Percentiles rank a stretch among this genome's conserved stretches.
phyloP scores from a whole-genome alignment of 108 stramenopile species.

The Skeletonema potamos region DNA sequence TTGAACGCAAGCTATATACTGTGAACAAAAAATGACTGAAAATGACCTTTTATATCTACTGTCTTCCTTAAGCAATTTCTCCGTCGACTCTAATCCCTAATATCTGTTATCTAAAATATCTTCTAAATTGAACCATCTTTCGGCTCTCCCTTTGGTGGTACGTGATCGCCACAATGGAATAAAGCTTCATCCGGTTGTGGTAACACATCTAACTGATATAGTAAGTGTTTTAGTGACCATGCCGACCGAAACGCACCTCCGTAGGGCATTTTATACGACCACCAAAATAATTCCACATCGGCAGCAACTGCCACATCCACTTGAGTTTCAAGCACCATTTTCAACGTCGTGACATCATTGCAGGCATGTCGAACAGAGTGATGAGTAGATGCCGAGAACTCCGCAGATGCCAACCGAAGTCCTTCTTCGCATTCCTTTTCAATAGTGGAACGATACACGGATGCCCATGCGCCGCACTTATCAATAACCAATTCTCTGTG shows the following conservation, averaged over 20 bases:
- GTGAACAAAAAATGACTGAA: background rate
- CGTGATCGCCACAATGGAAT: constrained; percentile 51
- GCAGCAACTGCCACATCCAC: constrained; percentile 46
- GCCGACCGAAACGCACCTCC: constrained; percentile 74
- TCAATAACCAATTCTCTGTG: constrained; percentile 31
- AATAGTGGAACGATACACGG: constrained; percentile 48
- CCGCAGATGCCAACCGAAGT: constrained; percentile 59
- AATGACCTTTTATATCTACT: background rate
- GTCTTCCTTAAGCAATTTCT: background rate
- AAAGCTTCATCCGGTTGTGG: constrained; percentile 52
- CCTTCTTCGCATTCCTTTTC: constrained; percentile 54
- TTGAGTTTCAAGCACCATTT: constrained; percentile 52
- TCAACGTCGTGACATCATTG: constrained; percentile 60
- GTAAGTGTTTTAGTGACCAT: constrained; percentile 72
- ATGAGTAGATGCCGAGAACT: constrained; percentile 75
- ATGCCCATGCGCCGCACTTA: constrained; percentile 56
- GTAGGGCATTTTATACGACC: constrained; percentile 79
- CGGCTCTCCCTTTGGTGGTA: constrained; percentile 34
- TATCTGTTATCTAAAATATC: background rate
- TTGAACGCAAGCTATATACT: background rate
- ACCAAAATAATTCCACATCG: constrained; percentile 73
- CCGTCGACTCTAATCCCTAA: background rate
- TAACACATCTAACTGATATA: constrained; percentile 61
- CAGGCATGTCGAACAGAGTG: constrained; percentile 70
- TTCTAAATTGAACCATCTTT: constrained; percentile 27